These are phyloP conservation scores for Seiridium cupressi DNA, from an alignment of 2,329 filamentous ascomycete genomes.

Conservation along the genomic window DNA sequence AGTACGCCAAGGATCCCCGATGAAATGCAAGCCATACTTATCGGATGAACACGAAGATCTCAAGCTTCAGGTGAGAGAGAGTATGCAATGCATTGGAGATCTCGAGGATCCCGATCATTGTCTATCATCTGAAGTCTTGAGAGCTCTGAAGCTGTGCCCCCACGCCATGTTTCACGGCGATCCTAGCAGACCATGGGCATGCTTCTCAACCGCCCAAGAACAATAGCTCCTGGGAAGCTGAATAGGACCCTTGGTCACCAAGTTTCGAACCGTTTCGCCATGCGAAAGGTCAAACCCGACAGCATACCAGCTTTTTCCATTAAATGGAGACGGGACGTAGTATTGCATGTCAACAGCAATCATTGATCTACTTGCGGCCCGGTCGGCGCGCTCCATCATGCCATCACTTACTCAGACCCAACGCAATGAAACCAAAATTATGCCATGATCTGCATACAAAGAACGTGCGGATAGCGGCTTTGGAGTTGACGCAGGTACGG, in stretches of 20 bases:
- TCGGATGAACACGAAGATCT: not conserved
- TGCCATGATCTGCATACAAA: too few relatives aligned
- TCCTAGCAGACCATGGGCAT: not conserved
- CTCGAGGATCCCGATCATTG: not conserved
- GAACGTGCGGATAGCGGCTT: too few relatives aligned
- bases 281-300: not conserved
- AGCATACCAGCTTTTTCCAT: not conserved
- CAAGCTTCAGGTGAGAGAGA: not conserved
- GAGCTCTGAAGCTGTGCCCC: not conserved
- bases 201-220: not conserved
- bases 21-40: not conserved
- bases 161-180: slow-evolving; percentile 5
- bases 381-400: too few relatives aligned
- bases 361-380: too few relatives aligned
- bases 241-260: not conserved
- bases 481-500: too few relatives aligned
- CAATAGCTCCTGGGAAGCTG: not conserved
- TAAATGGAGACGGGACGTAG: not conserved
- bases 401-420: too few relatives aligned
- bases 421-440: too few relatives aligned
- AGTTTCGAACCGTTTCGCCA: not conserved
- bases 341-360: too few relatives aligned
- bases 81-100: not conserved
- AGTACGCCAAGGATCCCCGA: not conserved
- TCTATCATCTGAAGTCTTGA: not conserved